Conservation (phyloP, 306 rosid genomes). For the Sechiopsis laciniata region DNA sequence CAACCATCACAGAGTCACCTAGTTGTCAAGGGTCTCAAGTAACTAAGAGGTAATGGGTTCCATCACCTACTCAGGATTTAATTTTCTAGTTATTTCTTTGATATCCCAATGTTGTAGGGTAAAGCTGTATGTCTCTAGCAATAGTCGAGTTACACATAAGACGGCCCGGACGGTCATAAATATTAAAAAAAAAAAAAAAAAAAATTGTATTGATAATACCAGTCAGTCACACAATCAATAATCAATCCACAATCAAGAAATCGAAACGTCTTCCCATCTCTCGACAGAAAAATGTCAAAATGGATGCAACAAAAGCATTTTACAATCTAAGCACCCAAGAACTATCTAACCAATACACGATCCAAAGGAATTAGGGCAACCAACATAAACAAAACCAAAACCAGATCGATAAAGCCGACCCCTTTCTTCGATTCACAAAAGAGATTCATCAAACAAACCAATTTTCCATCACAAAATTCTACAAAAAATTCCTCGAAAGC, state of each 20-base stretch:
- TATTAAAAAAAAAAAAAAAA: no score
- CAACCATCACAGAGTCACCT: no score
- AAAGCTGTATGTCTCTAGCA: no score
- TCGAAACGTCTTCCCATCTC: background rate
- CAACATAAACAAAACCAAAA: background rate
- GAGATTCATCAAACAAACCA: background rate
- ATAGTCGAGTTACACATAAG: no score
- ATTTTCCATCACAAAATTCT: background rate
- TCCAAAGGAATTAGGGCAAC: background rate
- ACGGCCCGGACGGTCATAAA: no score
- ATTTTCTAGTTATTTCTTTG: no score
- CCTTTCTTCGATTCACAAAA: background rate
- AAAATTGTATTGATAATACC: no score
- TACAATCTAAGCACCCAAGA: background rate
- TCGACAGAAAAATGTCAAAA: background rate
- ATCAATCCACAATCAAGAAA: background rate
- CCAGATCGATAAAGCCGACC: constrained; percentile 19
- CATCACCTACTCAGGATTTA: no score
- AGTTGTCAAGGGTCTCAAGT: no score
- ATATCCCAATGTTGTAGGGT: no score
- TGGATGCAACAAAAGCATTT: background rate
- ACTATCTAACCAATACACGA: background rate
- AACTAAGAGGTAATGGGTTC: no score
- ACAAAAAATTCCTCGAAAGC: background rate
- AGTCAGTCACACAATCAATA: background rate